These are phyloP conservation scores for Pythium vanterpoolii DNA, from an alignment of 352 stramenopile genomes.

Conservation along the genomic window DNA sequence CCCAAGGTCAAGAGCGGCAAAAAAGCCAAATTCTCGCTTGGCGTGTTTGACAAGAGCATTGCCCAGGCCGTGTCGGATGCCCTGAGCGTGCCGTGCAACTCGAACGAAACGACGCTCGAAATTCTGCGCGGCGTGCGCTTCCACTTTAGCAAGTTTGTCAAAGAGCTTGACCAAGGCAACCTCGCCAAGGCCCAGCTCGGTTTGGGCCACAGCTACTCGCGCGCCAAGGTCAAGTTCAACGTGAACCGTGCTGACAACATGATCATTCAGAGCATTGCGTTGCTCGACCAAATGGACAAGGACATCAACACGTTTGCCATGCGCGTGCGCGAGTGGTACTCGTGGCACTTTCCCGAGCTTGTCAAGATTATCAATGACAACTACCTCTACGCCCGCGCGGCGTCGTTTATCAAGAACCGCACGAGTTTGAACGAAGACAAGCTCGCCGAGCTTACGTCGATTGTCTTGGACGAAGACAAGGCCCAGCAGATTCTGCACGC, in stretches of 20 bases:
- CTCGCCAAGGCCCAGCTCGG: slow-evolving; percentile 98
- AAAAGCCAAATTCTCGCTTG: slow-evolving; percentile 88
- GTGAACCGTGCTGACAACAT: slow-evolving; percentile 99
- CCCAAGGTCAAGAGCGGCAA: slow-evolving; percentile 94
- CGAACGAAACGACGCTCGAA: slow-evolving; percentile 97
- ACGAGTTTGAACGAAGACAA: slow-evolving; percentile 76
- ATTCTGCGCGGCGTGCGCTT: slow-evolving; percentile 95
- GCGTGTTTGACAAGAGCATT: slow-evolving; percentile 93
- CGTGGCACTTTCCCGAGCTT: slow-evolving; percentile 99
- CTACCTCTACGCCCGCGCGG: slow-evolving; percentile 98
- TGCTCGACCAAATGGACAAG: slow-evolving; percentile 99
- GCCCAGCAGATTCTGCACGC: slow-evolving; percentile 94
- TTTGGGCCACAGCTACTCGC: slow-evolving; percentile 99
- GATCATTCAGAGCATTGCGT: slow-evolving; percentile 99
- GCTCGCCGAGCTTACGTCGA: slow-evolving; percentile 83
- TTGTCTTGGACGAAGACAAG: slow-evolving; percentile 97
- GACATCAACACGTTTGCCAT: slow-evolving; percentile 99
- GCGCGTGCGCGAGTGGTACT: slow-evolving; percentile 99
- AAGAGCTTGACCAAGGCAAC: slow-evolving; percentile 95
- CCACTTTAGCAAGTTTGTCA: slow-evolving; percentile 98
- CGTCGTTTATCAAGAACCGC: slow-evolving; percentile 96
- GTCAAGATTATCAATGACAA: slow-evolving; percentile 99
- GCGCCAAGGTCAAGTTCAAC: slow-evolving; percentile 99
- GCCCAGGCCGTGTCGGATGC: slow-evolving; percentile 95
- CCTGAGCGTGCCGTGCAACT: slow-evolving; percentile 92